Evolutionary conservation across 2,329 filamentous ascomycete genomes (phyloP).

Genomic region (Botrytis byssoidea): DNA sequence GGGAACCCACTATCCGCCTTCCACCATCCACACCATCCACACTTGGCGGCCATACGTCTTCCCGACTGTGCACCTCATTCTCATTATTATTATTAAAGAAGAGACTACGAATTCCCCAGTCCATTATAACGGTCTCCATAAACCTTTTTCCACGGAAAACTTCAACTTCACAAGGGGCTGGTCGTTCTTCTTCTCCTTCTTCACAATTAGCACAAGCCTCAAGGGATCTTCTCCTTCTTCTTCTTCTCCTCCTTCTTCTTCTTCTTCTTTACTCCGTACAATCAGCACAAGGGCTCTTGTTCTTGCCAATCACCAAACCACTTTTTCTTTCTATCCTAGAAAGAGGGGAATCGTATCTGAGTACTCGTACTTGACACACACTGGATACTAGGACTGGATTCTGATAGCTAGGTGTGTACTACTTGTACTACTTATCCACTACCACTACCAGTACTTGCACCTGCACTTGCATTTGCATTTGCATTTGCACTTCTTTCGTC

Average conservation of each 20-base stretch:
- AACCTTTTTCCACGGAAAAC: not conserved
- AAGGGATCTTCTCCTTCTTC: not conserved
- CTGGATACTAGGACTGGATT: not conserved
- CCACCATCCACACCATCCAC: not conserved
- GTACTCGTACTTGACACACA: not conserved
- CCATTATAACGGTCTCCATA: not conserved
- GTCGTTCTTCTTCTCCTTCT: not conserved
- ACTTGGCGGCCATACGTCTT: constrained; percentile 14
- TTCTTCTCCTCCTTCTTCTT: not conserved
- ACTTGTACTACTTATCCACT: not conserved
- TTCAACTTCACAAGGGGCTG: not conserved
- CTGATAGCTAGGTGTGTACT: not conserved
- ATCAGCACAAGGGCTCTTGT: not conserved
- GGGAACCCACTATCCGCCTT: constrained; percentile 15
- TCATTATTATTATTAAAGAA: not conserved
- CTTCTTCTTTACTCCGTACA: not conserved
- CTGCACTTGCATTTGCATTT: not conserved
- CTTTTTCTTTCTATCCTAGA: not conserved
- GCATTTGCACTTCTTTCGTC: not conserved
- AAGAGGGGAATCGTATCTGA: not conserved
- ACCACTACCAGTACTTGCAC: not conserved
- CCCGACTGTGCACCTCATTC: constrained; percentile 3
- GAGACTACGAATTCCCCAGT: constrained; percentile 8
- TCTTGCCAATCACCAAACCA: not conserved
- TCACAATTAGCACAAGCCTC: not conserved